A percentile compares a stretch with the other conserved stretches of the same genome.
Conservation (phyloP, 257 asterid species). For the Solanum boliviense region DNA sequence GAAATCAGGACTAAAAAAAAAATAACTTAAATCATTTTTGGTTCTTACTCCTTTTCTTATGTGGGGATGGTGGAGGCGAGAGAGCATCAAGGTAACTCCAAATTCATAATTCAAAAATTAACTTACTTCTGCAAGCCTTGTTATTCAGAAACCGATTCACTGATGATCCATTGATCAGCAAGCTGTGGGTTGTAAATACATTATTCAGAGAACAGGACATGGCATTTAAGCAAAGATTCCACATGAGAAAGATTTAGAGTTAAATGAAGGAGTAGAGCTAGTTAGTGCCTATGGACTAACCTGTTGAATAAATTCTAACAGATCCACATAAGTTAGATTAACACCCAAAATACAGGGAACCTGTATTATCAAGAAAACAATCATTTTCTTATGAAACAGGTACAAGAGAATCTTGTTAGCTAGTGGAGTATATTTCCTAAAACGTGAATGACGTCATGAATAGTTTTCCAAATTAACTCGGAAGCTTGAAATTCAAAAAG, state of each 20-base stretch:
- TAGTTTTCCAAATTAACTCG: not conserved
- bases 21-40: not conserved
- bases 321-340: constrained; percentile 61
- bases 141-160: constrained; percentile 67
- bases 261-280: not conserved
- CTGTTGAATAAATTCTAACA: constrained; percentile 83
- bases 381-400: not conserved
- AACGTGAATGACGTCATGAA: not conserved
- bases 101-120: not conserved
- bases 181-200: constrained; percentile 38
- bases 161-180: constrained; percentile 84
- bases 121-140: constrained; percentile 89
- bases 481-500: not conserved
- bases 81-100: not conserved
- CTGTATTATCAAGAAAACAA: constrained; percentile 23
- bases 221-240: not conserved
- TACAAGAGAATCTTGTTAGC: not conserved
- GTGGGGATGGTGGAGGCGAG: not conserved
- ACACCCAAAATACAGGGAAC: constrained; percentile 86
- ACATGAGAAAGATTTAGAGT: not conserved
- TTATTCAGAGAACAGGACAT: not conserved
- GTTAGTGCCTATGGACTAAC: constrained; percentile 16
- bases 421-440: not conserved
- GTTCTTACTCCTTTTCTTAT: not conserved
- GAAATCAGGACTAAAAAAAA: not conserved